Evolutionary conservation across 164 flowering plant species (phyloP), one percentile per base, ranked within the genome.

Genomic region (Santalum album): DNA sequence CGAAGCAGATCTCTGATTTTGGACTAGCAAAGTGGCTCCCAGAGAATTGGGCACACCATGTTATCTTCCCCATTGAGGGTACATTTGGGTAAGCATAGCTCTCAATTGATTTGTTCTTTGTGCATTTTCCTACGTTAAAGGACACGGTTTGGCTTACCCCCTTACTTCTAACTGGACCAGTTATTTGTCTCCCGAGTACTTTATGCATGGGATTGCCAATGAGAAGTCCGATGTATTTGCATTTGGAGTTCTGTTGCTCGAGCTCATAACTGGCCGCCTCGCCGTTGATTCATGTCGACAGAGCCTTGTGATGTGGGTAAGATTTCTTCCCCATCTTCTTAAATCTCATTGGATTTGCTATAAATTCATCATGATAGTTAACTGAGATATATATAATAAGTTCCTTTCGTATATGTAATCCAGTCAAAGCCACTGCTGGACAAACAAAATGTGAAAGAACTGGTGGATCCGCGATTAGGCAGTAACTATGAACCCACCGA

Each of bases 11-110:
- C 49, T 90, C 96, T n/a, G 99, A 94, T 71, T 94, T 85, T 38
- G 99, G 99, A 55, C 72, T 94, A 6, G 99, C 99, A 34, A 94
- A 94, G 63, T 94, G 99, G 99, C 95, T 94, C 10, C 99, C 99
- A 2, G 87, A 87, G 4, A 77, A 82, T 46, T 94, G 96, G 96
- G 65, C 68, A 57, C 88, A 94, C 67, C 97, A 83, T 60, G 70
- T 84, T 17, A 81, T 90, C 21, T 79, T 68, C 56, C 95, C 92
- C 3, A 82, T 94, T 22, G 99, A 94, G 55, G 99, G 99, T 36
- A 94, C 99, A 63, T 85, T 94, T 56, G 99, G 99, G 97, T 89
- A 64, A 64, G 75, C 15, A 6, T 15, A 40, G 6, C 32, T 26
- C 9, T 39, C 27, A 23, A 18, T 39, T 19, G 45, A 17, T 7